These are phyloP conservation scores for Ilex asprella DNA, from an alignment of 257 asterid genomes.

Conservation along the genomic window DNA sequence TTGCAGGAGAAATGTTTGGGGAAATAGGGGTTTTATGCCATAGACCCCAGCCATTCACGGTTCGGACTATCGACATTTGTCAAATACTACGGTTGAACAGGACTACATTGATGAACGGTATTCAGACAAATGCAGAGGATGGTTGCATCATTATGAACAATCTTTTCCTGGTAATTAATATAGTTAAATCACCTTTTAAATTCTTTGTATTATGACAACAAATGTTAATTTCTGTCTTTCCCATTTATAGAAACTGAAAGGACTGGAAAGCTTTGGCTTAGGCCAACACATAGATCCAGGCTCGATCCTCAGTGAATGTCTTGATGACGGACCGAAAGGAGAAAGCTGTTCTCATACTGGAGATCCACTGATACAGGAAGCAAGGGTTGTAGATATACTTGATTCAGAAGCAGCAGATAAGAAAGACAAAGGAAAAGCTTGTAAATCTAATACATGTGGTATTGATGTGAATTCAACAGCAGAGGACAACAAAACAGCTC, in stretches of 20 bases:
- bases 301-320: constrained; percentile 24
- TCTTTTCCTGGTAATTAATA: constrained; percentile 34
- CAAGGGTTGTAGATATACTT: constrained; percentile 14
- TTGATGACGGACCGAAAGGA: constrained; percentile 15
- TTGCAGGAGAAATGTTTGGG: constrained; percentile 65
- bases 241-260: constrained; percentile 45
- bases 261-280: constrained; percentile 29
- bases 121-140: constrained; percentile 33
- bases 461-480: constrained; percentile 23
- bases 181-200: too few relatives aligned
- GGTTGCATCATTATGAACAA: constrained; percentile 31
- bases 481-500: constrained; percentile 40
- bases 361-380: constrained; percentile 11
- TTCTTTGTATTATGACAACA: background rate
- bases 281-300: constrained; percentile 32
- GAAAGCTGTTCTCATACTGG: constrained; percentile 11
- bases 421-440: constrained; percentile 14
- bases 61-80: constrained; percentile 36
- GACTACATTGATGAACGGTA: constrained; percentile 28
- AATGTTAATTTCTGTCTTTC: constrained; percentile 10
- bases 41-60: constrained; percentile 41
- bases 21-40: constrained; percentile 51
- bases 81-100: constrained; percentile 37
- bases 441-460: constrained; percentile 15
- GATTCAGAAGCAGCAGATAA: constrained; percentile 17